Evolutionary conservation across 2,329 filamentous ascomycete species (phyloP).

Genomic region (Periconia digitata): DNA sequence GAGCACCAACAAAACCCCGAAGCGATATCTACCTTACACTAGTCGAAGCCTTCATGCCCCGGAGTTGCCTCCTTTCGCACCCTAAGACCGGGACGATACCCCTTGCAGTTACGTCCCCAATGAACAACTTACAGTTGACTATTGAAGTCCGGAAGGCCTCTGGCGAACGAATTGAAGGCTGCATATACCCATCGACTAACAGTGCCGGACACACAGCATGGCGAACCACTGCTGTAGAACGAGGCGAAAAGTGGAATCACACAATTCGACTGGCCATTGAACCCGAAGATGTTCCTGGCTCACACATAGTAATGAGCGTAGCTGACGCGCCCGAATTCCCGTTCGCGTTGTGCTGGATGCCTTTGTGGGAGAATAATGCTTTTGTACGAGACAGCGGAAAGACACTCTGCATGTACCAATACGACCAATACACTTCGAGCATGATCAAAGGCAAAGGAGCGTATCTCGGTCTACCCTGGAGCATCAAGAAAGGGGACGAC

Average conservation of each 20-base stretch:
- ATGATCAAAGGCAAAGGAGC: slow-evolving; percentile 75
- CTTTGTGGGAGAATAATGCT: slow-evolving; percentile 87
- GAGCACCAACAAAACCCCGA: slow-evolving; percentile 81
- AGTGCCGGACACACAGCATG: slow-evolving; percentile 77
- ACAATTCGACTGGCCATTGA: slow-evolving; percentile 80
- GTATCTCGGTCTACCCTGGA: slow-evolving; percentile 84
- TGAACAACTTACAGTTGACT: slow-evolving; percentile 81
- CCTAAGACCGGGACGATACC: slow-evolving; percentile 80
- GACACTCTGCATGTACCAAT: slow-evolving; percentile 79
- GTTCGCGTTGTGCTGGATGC: slow-evolving; percentile 90
- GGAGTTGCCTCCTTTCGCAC: slow-evolving; percentile 64
- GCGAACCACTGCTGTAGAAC: slow-evolving; percentile 78
- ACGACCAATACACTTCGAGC: slow-evolving; percentile 87
- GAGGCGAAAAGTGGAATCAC: slow-evolving; percentile 83
- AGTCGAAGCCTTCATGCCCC: slow-evolving; percentile 74
- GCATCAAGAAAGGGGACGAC: slow-evolving; percentile 71
- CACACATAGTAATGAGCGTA: slow-evolving; percentile 87
- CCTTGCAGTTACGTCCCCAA: slow-evolving; percentile 63
- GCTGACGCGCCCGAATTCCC: slow-evolving; percentile 84
- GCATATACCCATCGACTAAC: slow-evolving; percentile 86
- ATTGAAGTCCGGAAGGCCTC: slow-evolving; percentile 80
- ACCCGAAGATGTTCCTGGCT: slow-evolving; percentile 75
- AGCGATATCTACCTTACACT: slow-evolving; percentile 96
- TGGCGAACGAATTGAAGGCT: slow-evolving; percentile 82
- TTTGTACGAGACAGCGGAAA: slow-evolving; percentile 87